phyloP scores from a whole-genome alignment of 1,139 yeast genomes.

The Taiozyma sp. region DNA sequence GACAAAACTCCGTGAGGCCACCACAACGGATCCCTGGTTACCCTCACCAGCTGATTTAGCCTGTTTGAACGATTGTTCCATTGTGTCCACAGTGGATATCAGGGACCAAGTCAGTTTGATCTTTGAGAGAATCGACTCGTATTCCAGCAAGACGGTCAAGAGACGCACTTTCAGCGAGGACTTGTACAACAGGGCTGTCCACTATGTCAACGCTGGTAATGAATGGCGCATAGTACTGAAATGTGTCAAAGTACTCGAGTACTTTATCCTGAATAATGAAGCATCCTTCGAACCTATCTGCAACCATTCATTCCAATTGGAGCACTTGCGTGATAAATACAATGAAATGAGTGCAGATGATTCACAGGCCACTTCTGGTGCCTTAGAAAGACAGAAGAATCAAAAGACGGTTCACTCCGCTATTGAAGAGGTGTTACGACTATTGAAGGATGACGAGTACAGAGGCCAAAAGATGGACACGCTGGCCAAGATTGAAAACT shows the following conservation, averaged over 20 bases:
- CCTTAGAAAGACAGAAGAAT: neutral
- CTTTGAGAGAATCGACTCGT: neutral
- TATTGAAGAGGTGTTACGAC: neutral
- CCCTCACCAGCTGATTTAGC: neutral
- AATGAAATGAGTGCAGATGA: neutral
- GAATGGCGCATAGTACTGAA: slow-evolving; percentile 33
- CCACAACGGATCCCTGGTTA: neutral
- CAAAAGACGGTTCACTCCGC: neutral
- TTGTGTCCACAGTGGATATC: neutral
- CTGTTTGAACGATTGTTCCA: neutral
- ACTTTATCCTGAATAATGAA: slow-evolving; percentile 12
- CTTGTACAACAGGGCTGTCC: slow-evolving; percentile 30
- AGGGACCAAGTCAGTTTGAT: neutral
- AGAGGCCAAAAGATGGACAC: neutral
- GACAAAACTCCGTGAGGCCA: neutral
- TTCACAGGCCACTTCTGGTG: neutral
- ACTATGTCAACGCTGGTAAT: slow-evolving; percentile 32
- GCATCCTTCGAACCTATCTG: neutral
- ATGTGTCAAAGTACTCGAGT: slow-evolving; percentile 29
- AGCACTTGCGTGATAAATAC: neutral
- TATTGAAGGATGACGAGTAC: slow-evolving; percentile 1
- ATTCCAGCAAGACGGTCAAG: neutral
- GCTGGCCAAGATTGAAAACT: neutral
- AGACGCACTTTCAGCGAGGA: neutral
- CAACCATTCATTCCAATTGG: neutral